Base-by-base conservation (phyloP, 768 basidiomycete genomes). In the Amanita pseudoporphyria region DNA sequence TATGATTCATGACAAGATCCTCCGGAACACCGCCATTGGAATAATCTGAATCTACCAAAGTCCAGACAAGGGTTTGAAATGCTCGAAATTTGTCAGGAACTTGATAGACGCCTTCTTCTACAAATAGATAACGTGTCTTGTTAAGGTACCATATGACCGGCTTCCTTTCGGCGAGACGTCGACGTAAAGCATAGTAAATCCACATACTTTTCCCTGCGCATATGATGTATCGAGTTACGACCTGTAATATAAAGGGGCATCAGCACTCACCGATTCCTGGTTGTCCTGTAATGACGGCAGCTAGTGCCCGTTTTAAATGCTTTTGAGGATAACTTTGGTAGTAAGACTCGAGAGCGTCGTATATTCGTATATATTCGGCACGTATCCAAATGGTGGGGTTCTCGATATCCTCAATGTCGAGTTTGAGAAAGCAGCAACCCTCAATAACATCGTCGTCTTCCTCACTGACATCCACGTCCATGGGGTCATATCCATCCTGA, bases 71-170 rank as follows among this genome's bases (percentile, higher is more conserved):
- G 4, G 10, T 10, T 13, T 13, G 4, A 52, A 45, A 44, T 28
- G 30, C 36, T 35, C 42, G 42, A 45, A 47, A 57, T 5, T 46
- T 45, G 3, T 30, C n/a, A 48, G 55, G 52, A 33, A 44, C 48
- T 46, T 38, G 28, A 42, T 52, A 56, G 41, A 57, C 58, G 22
- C 56, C 54, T 24, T 54, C 32, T 42, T 51, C 4, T 7, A 30
- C 22, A 35, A 19, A 13, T 47, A 26, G 3, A 32, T n/a, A n/a
- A n/a, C n/a, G n/a, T n/a, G n/a, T n/a, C n/a, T n/a, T n/a, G n/a
- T n/a, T n/a, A n/a, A n/a, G 33, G 40, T 52, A 54, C 58, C 58
- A 59, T 32, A 59, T 57, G 44, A 56, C 52, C 22, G 58, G 46
- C 49, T 53, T 57, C 49, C 42, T 52, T 56, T 57, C 56, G 41